Evolutionary conservation across 2,329 filamentous ascomycete genomes (phyloP).

Genomic region (Scopulariopsis brevicaulis): DNA sequence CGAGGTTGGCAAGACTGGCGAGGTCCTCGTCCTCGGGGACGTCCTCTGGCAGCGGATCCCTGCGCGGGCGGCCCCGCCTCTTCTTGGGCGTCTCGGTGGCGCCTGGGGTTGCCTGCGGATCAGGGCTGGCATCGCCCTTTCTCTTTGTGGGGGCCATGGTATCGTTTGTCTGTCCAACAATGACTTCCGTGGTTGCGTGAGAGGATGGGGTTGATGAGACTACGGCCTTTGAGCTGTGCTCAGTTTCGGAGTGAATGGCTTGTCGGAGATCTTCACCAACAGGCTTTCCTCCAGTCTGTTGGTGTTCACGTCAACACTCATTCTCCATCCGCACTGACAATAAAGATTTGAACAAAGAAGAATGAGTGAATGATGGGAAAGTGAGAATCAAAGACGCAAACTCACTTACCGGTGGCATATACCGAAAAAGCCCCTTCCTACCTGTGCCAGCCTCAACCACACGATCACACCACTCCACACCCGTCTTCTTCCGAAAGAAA

Average conservation of each 20-base stretch:
- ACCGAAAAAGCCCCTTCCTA: conserved; percentile 24
- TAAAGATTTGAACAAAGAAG: neutral
- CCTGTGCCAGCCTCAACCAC: conserved; percentile 21
- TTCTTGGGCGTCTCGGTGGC: neutral
- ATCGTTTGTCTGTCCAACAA: neutral
- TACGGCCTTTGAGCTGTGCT: neutral
- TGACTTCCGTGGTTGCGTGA: neutral
- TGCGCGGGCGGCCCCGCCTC: neutral
- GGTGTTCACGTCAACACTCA: neutral
- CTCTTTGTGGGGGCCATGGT: neutral
- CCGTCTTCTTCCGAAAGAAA: conserved; percentile 48
- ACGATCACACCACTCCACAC: conserved; percentile 47
- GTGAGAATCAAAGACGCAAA: conserved; percentile 1
- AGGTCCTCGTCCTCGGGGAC: neutral
- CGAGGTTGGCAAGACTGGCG: neutral
- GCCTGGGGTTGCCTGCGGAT: neutral
- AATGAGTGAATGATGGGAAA: neutral
- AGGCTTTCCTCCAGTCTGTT: neutral
- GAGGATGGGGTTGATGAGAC: neutral
- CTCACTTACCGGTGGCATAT: conserved; percentile 31
- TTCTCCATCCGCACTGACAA: neutral
- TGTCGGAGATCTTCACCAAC: neutral
- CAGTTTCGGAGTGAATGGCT: neutral
- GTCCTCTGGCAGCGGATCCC: neutral
- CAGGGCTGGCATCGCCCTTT: neutral